Base-by-base conservation (phyloP, 208 protist species). In the Acanthamoeba rhysodes region DNA sequence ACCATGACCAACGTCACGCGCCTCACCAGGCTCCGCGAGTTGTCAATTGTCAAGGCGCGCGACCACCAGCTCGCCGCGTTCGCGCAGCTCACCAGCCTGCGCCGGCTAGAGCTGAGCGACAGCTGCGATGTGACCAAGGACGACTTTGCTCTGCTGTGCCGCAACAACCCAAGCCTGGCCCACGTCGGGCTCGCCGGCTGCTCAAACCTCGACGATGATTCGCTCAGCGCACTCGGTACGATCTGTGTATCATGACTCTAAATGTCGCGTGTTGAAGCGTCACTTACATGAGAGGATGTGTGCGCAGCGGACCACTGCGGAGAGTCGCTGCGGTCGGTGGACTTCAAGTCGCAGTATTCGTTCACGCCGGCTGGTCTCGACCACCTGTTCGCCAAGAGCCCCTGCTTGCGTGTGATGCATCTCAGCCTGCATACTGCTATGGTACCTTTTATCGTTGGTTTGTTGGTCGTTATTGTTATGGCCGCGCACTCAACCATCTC, bases 91-190 rank as follows among this genome's bases (percentile, higher is more conserved):
- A 41, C 78, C 41, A 6, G 24, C 45, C 45, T 85, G 45, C 6
- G 22, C 16, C 12, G 48, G 48, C 9, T 85, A 5, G 45, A 85
- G 48, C 34, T 85, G 10, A 16, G 37, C 22, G 24, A 85, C 48
- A 62, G 48, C 70, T 78, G 48, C 45, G 45, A 27, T 2, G 2
- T 32, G 24, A 24, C 20, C 41, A 53, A 53, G 78, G 48, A 53
- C 78, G 78, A 85, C 27, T 85, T 53, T 7, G 78, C 78, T 24
- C 78, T 85, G 8, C 14, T 85, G 20, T 85, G 78, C 45, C 78
- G 78, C 24, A 85, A 85, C 48, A 85, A 85, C 48, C 14, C 37
- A 22, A 2, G 45, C 4, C 78, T 85, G 48, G 34, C 78, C 27
- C 78, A 85, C 78, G 27, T 85, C 2, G 29, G 29, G 6, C 45